Evolutionary conservation across 306 rosid species (phyloP).

Genomic region (Quercus berberidifolia): DNA sequence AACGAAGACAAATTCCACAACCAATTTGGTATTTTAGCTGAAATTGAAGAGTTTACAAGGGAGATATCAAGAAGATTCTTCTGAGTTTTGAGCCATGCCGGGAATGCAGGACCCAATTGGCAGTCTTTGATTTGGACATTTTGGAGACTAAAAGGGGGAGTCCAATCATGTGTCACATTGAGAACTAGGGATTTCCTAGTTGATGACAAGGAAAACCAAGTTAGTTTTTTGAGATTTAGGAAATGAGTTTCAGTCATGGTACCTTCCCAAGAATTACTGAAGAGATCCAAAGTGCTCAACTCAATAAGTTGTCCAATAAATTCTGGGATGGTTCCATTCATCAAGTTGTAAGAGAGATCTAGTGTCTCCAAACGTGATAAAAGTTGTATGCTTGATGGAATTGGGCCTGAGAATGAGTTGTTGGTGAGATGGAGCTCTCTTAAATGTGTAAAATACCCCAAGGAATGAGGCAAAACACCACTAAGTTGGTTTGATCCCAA

Average conservation of each 20-base stretch:
- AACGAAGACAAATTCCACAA: neutral
- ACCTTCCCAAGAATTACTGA: neutral
- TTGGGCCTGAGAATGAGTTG: too few species aligned
- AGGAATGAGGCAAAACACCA: too few species aligned
- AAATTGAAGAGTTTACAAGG: neutral
- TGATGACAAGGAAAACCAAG: neutral
- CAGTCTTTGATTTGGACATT: neutral
- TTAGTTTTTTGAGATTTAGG: neutral
- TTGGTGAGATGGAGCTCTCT: too few species aligned
- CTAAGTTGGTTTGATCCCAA: too few species aligned
- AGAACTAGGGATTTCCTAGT: neutral
- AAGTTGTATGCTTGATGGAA: too few species aligned
- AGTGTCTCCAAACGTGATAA: too few species aligned
- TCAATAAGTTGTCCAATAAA: too few species aligned
- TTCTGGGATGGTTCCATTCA: too few species aligned
- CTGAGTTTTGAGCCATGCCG: conserved; percentile 10
- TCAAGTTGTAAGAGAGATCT: too few species aligned
- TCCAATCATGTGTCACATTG: neutral
- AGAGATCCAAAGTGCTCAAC: too few species aligned
- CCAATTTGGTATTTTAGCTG: conserved; percentile 8
- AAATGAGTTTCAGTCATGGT: neutral
- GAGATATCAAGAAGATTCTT: neutral
- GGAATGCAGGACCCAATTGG: neutral
- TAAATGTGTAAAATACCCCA: too few species aligned
- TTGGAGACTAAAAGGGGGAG: neutral